A percentile compares a stretch with the other conserved stretches of the same genome.
Evolutionary conservation across 768 basidiomycete species (phyloP).

Genomic region (Psilocybe cubensis): DNA sequence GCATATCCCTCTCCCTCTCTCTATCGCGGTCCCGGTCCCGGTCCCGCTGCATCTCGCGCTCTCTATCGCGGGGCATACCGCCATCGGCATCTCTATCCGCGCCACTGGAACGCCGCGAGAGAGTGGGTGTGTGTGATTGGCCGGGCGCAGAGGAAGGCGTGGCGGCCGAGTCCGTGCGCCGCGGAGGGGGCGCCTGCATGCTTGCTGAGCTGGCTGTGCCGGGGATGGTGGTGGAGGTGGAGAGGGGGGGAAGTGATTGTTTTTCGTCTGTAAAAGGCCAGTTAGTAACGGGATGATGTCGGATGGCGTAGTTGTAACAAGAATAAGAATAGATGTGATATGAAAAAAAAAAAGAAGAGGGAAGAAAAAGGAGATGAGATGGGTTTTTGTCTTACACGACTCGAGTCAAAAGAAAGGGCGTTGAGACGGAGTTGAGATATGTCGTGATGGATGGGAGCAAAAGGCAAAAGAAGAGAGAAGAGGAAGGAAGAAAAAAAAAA

Average conservation of each 20-base stretch:
- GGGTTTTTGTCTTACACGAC: too few relatives aligned
- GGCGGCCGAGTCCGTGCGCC: constrained; percentile 12
- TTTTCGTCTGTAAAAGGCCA: constrained; percentile 2
- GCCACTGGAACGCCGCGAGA: constrained; percentile 8
- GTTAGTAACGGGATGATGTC: background rate
- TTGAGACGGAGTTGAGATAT: background rate
- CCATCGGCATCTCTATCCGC: constrained; percentile 3
- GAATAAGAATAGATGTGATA: background rate
- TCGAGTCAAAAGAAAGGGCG: background rate
- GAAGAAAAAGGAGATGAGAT: too few relatives aligned
- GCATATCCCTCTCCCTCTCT: too few relatives aligned
- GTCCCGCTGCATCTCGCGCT: background rate
- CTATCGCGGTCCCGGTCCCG: background rate
- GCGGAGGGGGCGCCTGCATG: background rate
- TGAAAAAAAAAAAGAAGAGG: background rate
- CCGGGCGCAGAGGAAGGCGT: background rate
- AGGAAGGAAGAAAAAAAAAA: constrained; percentile 1
- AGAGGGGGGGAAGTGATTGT: background rate
- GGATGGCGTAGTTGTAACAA: background rate
- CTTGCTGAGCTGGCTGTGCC: background rate
- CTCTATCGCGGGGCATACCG: background rate
- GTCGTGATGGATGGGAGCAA: background rate
- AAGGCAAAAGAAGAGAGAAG: background rate
- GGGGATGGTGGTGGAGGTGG: background rate
- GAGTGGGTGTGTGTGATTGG: background rate